Conservation (phyloP, 805 yeast species). For the Priceomyces medius region DNA sequence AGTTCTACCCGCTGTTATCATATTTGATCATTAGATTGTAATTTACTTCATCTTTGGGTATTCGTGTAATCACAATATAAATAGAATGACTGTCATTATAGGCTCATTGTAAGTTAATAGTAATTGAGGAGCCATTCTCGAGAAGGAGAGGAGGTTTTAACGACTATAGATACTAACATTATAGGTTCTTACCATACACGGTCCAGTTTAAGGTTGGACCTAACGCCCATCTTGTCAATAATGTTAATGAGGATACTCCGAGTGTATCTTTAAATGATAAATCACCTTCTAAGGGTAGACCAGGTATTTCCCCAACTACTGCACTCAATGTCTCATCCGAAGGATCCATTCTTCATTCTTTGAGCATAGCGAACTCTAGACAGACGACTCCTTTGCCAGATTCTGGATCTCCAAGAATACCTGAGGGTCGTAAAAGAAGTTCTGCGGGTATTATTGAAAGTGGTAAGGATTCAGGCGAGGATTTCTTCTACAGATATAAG, state of each 20-base stretch:
- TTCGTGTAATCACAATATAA: not conserved
- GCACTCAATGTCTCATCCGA: constrained; percentile 11
- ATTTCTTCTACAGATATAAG: constrained; percentile 43
- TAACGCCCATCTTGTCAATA: constrained; percentile 14
- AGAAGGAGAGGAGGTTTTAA: not conserved
- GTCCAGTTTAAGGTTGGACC: constrained; percentile 61
- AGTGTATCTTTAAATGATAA: not conserved
- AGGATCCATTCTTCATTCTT: constrained; percentile 34
- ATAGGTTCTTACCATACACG: constrained; percentile 67
- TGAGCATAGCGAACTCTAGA: constrained; percentile 35
- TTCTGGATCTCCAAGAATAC: constrained; percentile 7
- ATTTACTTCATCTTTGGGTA: not conserved
- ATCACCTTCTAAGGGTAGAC: not conserved
- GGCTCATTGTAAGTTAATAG: constrained; percentile 60
- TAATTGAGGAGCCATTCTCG: not conserved
- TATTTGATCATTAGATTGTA: not conserved
- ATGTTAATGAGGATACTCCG: constrained; percentile 6
- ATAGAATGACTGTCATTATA: constrained; percentile 60
- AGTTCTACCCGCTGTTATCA: not conserved
- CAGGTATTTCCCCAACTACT: constrained; percentile 3
- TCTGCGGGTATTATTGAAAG: constrained; percentile 5
- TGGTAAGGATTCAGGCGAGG: constrained; percentile 45
- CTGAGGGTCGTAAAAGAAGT: not conserved
- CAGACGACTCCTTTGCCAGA: constrained; percentile 20
- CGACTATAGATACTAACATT: constrained; percentile 15